Percentiles rank a stretch among this genome's conserved stretches.
Evolutionary conservation across 345 rosid genomes (phyloP).

Genomic region (Eucalyptus regnans): DNA sequence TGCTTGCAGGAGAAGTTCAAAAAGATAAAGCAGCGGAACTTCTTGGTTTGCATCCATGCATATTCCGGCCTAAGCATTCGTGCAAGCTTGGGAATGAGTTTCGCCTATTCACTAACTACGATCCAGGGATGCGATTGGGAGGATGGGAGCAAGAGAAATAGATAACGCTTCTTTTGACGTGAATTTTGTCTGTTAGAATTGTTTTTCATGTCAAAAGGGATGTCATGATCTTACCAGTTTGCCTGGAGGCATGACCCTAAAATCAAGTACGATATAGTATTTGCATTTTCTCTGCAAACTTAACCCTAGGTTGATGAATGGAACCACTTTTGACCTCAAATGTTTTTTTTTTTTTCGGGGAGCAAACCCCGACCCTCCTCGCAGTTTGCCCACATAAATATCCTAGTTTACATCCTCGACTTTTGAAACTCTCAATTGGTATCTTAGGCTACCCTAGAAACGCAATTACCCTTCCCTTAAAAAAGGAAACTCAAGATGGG

Average conservation of each 20-base stretch:
- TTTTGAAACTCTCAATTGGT: neutral
- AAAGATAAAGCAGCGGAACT: slow-evolving; percentile 71
- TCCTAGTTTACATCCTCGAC: neutral
- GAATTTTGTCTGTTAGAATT: neutral
- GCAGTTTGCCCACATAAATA: no score
- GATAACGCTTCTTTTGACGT: neutral
- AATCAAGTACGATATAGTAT: neutral
- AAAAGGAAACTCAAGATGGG: neutral
- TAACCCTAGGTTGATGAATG: neutral
- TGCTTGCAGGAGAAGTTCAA: slow-evolving; percentile 69
- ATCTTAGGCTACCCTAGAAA: neutral
- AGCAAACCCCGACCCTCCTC: no score
- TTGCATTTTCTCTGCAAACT: neutral
- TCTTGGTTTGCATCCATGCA: slow-evolving; percentile 61
- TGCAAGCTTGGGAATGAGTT: slow-evolving; percentile 94
- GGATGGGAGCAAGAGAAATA: slow-evolving; percentile 61
- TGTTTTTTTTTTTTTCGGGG: no score
- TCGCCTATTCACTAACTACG: slow-evolving; percentile 64
- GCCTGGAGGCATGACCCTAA: neutral
- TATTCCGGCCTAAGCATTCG: slow-evolving; percentile 68
- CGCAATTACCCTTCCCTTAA: neutral
- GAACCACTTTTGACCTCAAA: neutral
- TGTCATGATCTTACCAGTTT: neutral
- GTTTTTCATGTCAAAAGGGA: neutral
- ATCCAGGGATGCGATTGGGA: slow-evolving; percentile 75